These are phyloP conservation scores for Waltergamsia citrina DNA, from an alignment of 2,329 filamentous ascomycete species.

Conservation along the genomic window DNA sequence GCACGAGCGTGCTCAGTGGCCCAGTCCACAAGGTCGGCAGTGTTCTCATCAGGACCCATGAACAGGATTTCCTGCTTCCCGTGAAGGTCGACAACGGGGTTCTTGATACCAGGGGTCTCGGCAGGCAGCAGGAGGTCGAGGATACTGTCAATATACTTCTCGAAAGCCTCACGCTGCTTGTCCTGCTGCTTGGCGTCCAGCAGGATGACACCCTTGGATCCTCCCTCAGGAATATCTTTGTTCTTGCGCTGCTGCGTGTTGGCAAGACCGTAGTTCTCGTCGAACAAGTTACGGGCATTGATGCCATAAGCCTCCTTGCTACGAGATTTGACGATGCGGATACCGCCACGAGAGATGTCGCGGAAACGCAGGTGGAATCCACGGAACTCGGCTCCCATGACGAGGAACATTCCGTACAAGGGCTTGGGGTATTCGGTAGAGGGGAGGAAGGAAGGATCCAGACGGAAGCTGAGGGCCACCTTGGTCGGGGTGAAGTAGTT, in stretches of 20 bases:
- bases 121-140: conserved; percentile 88
- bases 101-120: conserved; percentile 92
- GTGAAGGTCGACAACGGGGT: conserved; percentile 92
- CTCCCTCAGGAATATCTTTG: conserved; percentile 98
- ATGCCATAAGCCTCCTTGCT: conserved; percentile 94
- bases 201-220: conserved; percentile 94
- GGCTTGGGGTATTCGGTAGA: conserved; percentile 87
- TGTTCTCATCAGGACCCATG: conserved; percentile 99
- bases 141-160: conserved; percentile 99
- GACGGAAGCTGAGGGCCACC: conserved; percentile 91
- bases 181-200: conserved; percentile 92
- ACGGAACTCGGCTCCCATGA: conserved; percentile 92
- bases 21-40: conserved; percentile 94
- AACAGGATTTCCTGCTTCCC: conserved; percentile 95
- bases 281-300: conserved; percentile 92
- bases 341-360: conserved; percentile 92
- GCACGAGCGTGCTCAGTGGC: conserved; percentile 88
- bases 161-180: conserved; percentile 83
- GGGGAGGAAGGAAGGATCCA: conserved; percentile 83
- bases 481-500: conserved; percentile 98
- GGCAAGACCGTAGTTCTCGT: conserved; percentile 97
- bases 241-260: conserved; percentile 99
- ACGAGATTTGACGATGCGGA: conserved; percentile 96
- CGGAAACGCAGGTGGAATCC: conserved; percentile 97
- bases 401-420: conserved; percentile 96